Base-by-base conservation (phyloP, 495 filamentous ascomycete genomes). In the Penicillium arizonense region DNA sequence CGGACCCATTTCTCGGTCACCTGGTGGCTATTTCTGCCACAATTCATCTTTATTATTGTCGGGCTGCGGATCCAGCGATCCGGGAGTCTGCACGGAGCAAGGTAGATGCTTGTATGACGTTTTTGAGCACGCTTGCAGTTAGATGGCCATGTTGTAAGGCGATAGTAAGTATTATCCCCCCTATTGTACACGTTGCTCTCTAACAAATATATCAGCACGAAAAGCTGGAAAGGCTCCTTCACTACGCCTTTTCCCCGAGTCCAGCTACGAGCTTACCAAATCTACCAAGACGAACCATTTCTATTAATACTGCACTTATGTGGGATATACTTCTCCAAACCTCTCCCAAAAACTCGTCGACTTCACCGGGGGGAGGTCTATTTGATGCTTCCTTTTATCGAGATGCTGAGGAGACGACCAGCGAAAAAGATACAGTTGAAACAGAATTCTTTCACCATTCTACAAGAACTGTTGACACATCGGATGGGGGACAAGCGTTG, bases 1-100 rank as follows among this genome's bases (percentile, higher is more conserved):
- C 69, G 1, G 73, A 76, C 49, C 73, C 71, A 0, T 76, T 70
- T 47, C 61, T 76, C n/a, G 70, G 64, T 9, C 73, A 76, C 33
- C 47, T 60, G 2, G 68, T 71, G 0, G 68, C 68, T 9, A 73
- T 76, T 32, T 71, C 73, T 0, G 70, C 68, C 10, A 74, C 66
- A 0, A 70, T 76, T 28, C 73, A 76, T 11, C 55, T 76, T 6
- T 76, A 76, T 40, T 76, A 71, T 45, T 73, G 71, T 50, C 72
- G 71, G 18, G 70, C 73, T 2, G 71, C 67, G 4, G 73, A 73
- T 43, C 63, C 68, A 0, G 44, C 62, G 7, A 52, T 76, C 10
- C 68, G 71, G 52, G 65, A 73, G 10, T 71, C 72, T 41, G 72
- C 71, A 3, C 70, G 71, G 11, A 58, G 56, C 0, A 70, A 69